Percentiles rank a stretch among this genome's conserved stretches.
phyloP scores from a whole-genome alignment of 208 protist genomes.

The Zelonia costaricensis region DNA sequence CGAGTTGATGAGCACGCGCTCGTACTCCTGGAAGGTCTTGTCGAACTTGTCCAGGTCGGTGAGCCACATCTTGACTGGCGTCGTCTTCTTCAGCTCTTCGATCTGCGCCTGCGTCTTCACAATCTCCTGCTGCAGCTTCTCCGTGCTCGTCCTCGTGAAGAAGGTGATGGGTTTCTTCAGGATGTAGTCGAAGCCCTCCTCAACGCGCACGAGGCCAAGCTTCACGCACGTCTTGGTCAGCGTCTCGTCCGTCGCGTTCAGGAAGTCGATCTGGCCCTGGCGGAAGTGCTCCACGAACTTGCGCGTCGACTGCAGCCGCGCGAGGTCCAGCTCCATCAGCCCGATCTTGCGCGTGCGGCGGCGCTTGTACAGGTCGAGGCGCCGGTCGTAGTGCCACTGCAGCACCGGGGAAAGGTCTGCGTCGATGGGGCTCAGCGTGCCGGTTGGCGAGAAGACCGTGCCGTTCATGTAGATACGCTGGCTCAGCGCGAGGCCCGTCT shows the following conservation, averaged over 20 bases:
- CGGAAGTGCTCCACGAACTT: conserved; percentile 89
- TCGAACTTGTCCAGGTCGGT: conserved; percentile 92
- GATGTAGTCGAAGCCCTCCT: conserved; percentile 87
- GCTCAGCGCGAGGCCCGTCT: conserved; percentile 66
- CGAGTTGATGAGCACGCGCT: conserved; percentile 57
- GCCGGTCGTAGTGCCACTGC: conserved; percentile 92
- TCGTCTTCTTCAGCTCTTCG: conserved; percentile 76
- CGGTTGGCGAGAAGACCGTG: conserved; percentile 85
- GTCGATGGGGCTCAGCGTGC: conserved; percentile 78
- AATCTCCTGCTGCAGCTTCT: conserved; percentile 77
- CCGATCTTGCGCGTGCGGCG: conserved; percentile 72
- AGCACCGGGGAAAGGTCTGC: conserved; percentile 70
- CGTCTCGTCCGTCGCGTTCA: conserved; percentile 78
- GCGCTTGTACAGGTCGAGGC: conserved; percentile 89
- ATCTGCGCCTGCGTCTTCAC: conserved; percentile 58
- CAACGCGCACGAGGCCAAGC: conserved; percentile 67
- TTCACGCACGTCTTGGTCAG: conserved; percentile 67
- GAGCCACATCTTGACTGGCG: conserved; percentile 88
- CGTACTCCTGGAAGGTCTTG: conserved; percentile 76
- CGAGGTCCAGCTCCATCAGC: conserved; percentile 72
- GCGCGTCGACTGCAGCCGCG: conserved; percentile 65
- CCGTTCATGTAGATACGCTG: conserved; percentile 86
- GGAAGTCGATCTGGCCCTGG: conserved; percentile 81
- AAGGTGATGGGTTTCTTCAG: conserved; percentile 89
- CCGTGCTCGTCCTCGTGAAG: conserved; percentile 82